A percentile compares a stretch with the other conserved stretches of the same genome.
Conservation (phyloP, 2,329 filamentous ascomycete genomes). For the Simplicillium sp. region DNA sequence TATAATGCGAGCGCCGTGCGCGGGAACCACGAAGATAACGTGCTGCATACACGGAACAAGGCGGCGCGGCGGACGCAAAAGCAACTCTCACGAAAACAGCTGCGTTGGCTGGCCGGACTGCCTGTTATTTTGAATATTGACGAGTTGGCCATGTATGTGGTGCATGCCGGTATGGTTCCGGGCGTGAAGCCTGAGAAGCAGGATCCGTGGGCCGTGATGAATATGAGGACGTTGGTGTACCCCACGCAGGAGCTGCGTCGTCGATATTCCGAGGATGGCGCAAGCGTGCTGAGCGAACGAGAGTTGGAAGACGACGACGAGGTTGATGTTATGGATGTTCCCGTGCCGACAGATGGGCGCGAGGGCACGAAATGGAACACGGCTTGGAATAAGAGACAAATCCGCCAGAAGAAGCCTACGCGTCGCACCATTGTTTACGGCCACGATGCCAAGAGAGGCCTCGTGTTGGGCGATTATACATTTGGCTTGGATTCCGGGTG, state of each 20-base stretch:
- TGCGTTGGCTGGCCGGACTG: slow-evolving; percentile 58
- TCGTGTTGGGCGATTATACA: slow-evolving; percentile 54
- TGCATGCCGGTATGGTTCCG: slow-evolving; percentile 80
- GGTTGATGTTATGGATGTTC: slow-evolving; percentile 9
- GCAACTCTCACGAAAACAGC: slow-evolving; percentile 43
- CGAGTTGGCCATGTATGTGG: slow-evolving; percentile 55
- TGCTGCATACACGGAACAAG: slow-evolving; percentile 38
- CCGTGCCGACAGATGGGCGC: slow-evolving; percentile 29
- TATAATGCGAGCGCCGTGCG: slow-evolving; percentile 73
- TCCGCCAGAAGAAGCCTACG: slow-evolving; percentile 15
- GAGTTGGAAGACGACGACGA: slow-evolving; percentile 6
- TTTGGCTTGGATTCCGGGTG: slow-evolving; percentile 84
- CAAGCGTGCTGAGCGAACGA: slow-evolving; percentile 8
- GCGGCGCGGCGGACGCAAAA: slow-evolving; percentile 7
- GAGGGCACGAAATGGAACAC: slow-evolving; percentile 59
- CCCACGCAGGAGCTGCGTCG: slow-evolving; percentile 31
- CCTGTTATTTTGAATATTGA: slow-evolving; percentile 74
- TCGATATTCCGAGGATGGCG: slow-evolving; percentile 17
- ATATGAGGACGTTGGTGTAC: slow-evolving; percentile 72
- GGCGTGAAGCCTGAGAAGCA: slow-evolving; percentile 60
- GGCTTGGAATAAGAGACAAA: slow-evolving; percentile 46
- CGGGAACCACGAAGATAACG: slow-evolving; percentile 85
- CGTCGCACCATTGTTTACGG: slow-evolving; percentile 73
- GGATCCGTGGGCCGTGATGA: slow-evolving; percentile 78
- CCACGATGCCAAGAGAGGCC: slow-evolving; percentile 68